These are phyloP conservation scores for Colletotrichum euphorbiae DNA, from an alignment of 2,329 filamentous ascomycete genomes.

Conservation along the genomic window DNA sequence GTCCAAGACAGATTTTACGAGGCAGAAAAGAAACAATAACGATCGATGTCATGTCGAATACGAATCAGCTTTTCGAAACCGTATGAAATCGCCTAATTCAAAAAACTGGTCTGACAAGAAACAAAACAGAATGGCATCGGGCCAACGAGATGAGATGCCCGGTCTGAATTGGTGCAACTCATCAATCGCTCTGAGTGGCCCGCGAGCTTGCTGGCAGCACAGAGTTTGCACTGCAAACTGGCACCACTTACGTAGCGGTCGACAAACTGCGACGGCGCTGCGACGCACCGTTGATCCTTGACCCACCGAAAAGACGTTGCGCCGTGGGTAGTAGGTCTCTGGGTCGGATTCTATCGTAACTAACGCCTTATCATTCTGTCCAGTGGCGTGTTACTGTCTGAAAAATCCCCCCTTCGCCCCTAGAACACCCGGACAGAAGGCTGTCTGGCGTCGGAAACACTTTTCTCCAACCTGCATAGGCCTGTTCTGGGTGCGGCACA, in stretches of 20 bases:
- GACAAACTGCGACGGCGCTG: constrained; percentile 16
- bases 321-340: not conserved
- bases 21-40: not conserved
- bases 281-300: constrained; percentile 3
- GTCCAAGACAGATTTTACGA: constrained; percentile 19
- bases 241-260: not conserved
- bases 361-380: constrained; percentile 27
- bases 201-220: too few relatives aligned
- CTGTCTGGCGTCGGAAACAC: not conserved
- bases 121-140: not conserved
- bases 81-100: not conserved
- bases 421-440: not conserved
- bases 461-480: constrained; percentile 3
- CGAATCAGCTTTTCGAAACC: constrained; percentile 7
- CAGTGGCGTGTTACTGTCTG: constrained; percentile 21
- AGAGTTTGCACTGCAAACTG: constrained; percentile 13
- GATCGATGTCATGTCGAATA: not conserved
- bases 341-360: constrained; percentile 27
- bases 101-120: not conserved
- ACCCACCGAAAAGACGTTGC: constrained; percentile 30
- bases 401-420: constrained; percentile 1
- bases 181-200: not conserved
- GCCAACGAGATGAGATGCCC: not conserved
- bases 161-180: not conserved
- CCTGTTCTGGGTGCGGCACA: not conserved